phyloP scores from a whole-genome alignment of 371 early-diverging fungal genomes.

The Mortierella sp. region DNA sequence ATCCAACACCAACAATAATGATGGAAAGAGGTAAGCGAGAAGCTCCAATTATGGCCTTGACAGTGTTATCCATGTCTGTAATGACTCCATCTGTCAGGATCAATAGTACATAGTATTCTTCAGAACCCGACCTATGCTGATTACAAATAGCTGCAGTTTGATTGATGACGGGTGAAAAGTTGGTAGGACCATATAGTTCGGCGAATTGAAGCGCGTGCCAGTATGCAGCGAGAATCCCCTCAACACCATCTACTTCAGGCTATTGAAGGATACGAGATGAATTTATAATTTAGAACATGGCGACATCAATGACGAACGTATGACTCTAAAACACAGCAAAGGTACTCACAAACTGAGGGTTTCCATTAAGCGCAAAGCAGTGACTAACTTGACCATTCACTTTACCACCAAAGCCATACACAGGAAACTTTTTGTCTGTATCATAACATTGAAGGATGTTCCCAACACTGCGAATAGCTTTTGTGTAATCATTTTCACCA shows the following conservation, averaged over 20 bases:
- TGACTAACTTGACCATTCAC: constrained; percentile 62
- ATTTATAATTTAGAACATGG: background rate
- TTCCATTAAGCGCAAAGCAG: constrained; percentile 62
- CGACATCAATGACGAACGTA: background rate
- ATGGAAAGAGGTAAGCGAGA: constrained; percentile 64
- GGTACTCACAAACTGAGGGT: constrained; percentile 48
- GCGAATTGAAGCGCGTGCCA: constrained; percentile 52
- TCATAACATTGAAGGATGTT: constrained; percentile 61
- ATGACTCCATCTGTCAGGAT: constrained; percentile 62
- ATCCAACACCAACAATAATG: constrained; percentile 72
- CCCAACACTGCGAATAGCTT: constrained; percentile 62
- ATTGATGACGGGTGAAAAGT: constrained; percentile 64
- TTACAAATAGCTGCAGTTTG: constrained; percentile 56
- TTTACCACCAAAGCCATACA: constrained; percentile 68
- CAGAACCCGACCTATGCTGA: constrained; percentile 44
- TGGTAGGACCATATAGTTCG: constrained; percentile 67
- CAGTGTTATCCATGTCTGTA: constrained; percentile 62
- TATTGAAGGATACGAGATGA: constrained; percentile 10
- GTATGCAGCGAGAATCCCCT: constrained; percentile 64
- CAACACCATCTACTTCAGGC: constrained; percentile 65
- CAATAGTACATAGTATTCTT: constrained; percentile 58
- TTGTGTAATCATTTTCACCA: constrained; percentile 60
- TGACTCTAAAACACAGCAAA: background rate
- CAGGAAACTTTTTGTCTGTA: constrained; percentile 56
- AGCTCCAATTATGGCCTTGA: constrained; percentile 62